phyloP scores from a whole-genome alignment of 1,139 yeast species.

The Yamadazyma triangularis region DNA sequence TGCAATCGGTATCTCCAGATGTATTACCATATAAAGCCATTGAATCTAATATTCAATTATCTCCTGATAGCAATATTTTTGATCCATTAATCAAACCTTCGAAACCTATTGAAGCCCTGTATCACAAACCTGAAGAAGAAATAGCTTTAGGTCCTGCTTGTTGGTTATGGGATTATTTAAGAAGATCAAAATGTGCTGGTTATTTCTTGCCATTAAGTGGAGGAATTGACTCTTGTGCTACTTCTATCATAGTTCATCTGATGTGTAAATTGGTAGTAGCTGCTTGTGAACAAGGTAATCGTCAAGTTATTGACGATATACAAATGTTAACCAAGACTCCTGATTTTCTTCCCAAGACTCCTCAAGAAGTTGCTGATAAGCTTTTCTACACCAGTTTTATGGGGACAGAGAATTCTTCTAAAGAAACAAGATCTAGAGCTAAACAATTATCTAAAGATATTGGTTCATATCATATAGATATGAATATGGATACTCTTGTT shows the following conservation, averaged over 20 bases:
- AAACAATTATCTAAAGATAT: slow-evolving; percentile 66
- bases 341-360: slow-evolving; percentile 64
- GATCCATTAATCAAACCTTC: slow-evolving; percentile 68
- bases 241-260: slow-evolving; percentile 88
- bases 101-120: slow-evolving; percentile 41
- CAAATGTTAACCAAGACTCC: slow-evolving; percentile 53
- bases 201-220: slow-evolving; percentile 92
- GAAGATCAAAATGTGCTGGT: slow-evolving; percentile 88
- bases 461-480: slow-evolving; percentile 86
- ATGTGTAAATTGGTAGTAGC: slow-evolving; percentile 84
- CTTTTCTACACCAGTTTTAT: slow-evolving; percentile 87
- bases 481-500: slow-evolving; percentile 87
- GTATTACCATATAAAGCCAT: slow-evolving; percentile 56
- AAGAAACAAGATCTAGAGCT: slow-evolving; percentile 84
- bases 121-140: slow-evolving; percentile 88
- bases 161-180: slow-evolving; percentile 97
- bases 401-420: slow-evolving; percentile 93
- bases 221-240: slow-evolving; percentile 97
- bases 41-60: slow-evolving; percentile 55
- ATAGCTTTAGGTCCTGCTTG: slow-evolving; percentile 98
- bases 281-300: slow-evolving; percentile 61
- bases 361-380: slow-evolving; percentile 69
- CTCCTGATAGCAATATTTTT: slow-evolving; percentile 54
- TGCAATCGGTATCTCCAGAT: slow-evolving; percentile 67
- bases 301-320: slow-evolving; percentile 73